Conservation (phyloP, 441 rosid genomes). For the Jatropha multifida region DNA sequence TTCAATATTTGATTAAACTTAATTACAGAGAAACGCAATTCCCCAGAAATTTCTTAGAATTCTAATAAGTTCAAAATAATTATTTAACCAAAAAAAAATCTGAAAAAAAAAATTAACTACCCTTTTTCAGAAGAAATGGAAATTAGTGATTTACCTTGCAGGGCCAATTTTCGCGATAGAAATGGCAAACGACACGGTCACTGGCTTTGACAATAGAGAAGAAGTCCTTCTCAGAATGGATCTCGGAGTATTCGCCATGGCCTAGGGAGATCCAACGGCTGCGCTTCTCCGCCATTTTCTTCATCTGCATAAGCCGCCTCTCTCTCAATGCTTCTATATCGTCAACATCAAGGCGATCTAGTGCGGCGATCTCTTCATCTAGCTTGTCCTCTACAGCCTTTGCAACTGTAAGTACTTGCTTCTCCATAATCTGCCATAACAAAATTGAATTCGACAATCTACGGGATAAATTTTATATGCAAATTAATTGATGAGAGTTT, state of each 20-base stretch:
- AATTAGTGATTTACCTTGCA: slow-evolving; percentile 54
- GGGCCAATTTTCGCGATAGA: slow-evolving; percentile 96
- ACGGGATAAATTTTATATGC: background rate
- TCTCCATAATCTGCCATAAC: slow-evolving; percentile 62
- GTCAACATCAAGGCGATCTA: slow-evolving; percentile 72
- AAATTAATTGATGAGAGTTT: background rate
- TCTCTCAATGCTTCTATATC: slow-evolving; percentile 80
- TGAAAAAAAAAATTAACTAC: too few species aligned
- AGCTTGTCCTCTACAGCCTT: slow-evolving; percentile 84
- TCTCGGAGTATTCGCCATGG: slow-evolving; percentile 88
- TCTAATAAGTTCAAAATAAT: too few species aligned
- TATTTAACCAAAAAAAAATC: too few species aligned
- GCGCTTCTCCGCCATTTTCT: slow-evolving; percentile 88
- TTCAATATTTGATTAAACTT: too few species aligned
- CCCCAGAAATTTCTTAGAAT: too few species aligned
- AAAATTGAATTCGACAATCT: background rate
- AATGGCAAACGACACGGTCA: slow-evolving; percentile 92
- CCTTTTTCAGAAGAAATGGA: too few species aligned
- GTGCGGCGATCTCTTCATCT: slow-evolving; percentile 76
- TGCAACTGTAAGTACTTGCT: slow-evolving; percentile 82
- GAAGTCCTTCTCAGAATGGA: slow-evolving; percentile 77
- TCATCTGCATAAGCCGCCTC: slow-evolving; percentile 82
- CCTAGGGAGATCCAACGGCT: slow-evolving; percentile 92
- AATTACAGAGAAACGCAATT: too few species aligned
- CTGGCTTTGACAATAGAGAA: slow-evolving; percentile 80